Evolutionary conservation across 192 early-diverging fungal species (phyloP), one percentile per base, ranked within the genome.

Genomic region (Oehlia diaphana): DNA sequence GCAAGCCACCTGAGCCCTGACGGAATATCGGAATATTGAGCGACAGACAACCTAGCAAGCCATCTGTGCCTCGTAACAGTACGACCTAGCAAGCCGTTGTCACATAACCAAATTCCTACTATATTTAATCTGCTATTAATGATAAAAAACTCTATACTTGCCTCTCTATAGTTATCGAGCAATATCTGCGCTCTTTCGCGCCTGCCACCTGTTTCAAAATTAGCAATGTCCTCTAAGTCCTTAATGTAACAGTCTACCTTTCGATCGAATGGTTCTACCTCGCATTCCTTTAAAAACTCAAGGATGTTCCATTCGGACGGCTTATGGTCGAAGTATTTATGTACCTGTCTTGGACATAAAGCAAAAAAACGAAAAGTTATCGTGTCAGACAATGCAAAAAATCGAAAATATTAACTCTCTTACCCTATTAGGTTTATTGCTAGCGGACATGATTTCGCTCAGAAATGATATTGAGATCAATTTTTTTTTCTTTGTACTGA

Each of bases 311-410:
- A 77, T 69, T 70, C 66, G 19, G 77, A 70, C 33, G 6, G 5
- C 16, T 78, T 78, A 14, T 39, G 0, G 42, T 70, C 68, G 19
- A 78, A 78, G 28, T 78, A 78, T 73, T 50, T 73, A 61, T 73
- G 72, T 16, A 26, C 35, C 10, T 19, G 8, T 8, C 23, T 69
- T 35, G 14, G 67, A 69, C 37, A 69, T 39, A 26, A 35, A 69
- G 67, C 49, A 88, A 81, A 90, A 88, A 92, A 53, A 53, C 26
- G 1, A 2, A 53, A 53, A 53, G 14, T 53, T 53, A 53, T 31
- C 31, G 14, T 19, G 13, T 19, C 13, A 4, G 13, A 53, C 14
- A 3, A 53, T 4, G 4, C 50, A 53, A 53, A 53, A 14, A 1
- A 31, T 31, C 31, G 31, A 31, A 31, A 31, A 2, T n/a, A 31